Evolutionary conservation across 176 grass and related monocot species (phyloP), one percentile per base, ranked within the genome.

Genomic region (Alloteropsis semialata): DNA sequence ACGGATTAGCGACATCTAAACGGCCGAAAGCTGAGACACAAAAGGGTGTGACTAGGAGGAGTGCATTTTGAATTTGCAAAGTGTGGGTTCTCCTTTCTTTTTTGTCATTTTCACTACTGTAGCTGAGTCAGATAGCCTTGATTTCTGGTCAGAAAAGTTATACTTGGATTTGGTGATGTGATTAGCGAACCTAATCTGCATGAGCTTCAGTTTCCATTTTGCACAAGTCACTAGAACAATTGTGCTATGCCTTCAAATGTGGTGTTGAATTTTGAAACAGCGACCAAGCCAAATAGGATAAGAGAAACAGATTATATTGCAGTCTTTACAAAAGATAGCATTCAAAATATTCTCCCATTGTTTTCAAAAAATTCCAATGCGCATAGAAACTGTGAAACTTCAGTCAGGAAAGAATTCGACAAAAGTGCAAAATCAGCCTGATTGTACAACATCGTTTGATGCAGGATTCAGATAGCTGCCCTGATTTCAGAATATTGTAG

Each of bases 1-100:
- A 56, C 19, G 41, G 67, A 43, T 46, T 82, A 72, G 88, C 15
- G 73, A 78, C 57, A 63, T 46, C 57, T 77, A 59, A 75, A 61
- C 78, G 41, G 49, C 57, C 67, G 29, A 64, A 88, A 57, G 75
- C n/a, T 24, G 45, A n/a, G 51, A 44, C 25, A 17, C 17, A 30
- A n/a, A 84, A 27, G 9, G 12, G 43, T 65, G 17, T 65, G 81
- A 15, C 25, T 75, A n/a, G n/a, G n/a, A 18, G 72, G 60, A 34
- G 10, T 48, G 37, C 34, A 63, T 65, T n/a, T 74, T 56, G 36
- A 74, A 74, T 54, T 61, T 39, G 2, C 3, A 43, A 41, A 42
- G 18, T 61, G 7, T n/a, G 41, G 72, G 41, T 36, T 32, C n/a
- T n/a, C 53, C 32, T 33, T 36, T 10, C 36, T 51, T 56, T 60